Evolutionary conservation across 140 eudicot species (phyloP).

Genomic region (Cichorium intybus): DNA sequence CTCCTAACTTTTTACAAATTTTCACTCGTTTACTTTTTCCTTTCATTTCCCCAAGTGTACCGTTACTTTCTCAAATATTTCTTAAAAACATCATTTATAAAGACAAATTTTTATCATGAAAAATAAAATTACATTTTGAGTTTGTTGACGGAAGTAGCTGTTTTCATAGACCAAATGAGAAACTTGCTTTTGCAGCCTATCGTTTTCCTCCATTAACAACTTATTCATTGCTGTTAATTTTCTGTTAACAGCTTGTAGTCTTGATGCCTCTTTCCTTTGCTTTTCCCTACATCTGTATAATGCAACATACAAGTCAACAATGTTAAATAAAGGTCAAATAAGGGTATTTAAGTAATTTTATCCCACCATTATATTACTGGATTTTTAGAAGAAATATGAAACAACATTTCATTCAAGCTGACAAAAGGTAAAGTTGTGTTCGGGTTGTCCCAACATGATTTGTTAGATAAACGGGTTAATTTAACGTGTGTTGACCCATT

Average conservation of each 20-base stretch:
- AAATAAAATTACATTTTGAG: conserved; percentile 40
- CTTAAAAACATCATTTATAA: not conserved
- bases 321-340: no score
- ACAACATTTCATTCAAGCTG: no score
- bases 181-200: conserved; percentile 72
- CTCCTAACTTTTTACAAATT: no score
- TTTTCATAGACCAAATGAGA: conserved; percentile 75
- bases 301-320: no score
- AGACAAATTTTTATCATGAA: not conserved
- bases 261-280: conserved; percentile 71
- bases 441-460: no score
- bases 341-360: not conserved
- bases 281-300: conserved; percentile 76
- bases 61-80: not conserved
- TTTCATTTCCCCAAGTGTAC: no score
- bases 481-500: no score
- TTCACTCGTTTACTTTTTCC: no score
- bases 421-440: no score
- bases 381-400: no score
- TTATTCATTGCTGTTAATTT: conserved; percentile 70
- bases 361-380: not conserved
- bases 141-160: conserved; percentile 63
- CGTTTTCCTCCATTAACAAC: conserved; percentile 84
- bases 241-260: conserved; percentile 69
- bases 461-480: no score